phyloP scores from a whole-genome alignment of 108 stramenopile species.

The Epithemia pelagica region DNA sequence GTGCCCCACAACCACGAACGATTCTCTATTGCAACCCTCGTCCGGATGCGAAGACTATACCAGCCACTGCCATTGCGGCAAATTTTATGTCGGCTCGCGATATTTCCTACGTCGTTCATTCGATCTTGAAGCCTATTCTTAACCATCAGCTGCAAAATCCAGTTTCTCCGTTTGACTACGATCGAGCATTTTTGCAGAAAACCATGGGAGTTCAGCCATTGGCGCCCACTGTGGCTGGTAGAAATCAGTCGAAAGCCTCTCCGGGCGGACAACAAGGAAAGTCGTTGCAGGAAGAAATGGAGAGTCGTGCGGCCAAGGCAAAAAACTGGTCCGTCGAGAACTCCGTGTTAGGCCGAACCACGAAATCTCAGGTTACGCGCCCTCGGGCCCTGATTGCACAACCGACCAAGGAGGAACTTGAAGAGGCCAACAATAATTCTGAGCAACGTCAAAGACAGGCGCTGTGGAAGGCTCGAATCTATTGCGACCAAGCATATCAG shows the following conservation, averaged over 20 bases:
- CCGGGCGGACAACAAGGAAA: constrained; percentile 26
- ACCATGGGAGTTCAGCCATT: constrained; percentile 21
- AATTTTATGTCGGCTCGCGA: constrained; percentile 61
- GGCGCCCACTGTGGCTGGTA: constrained; percentile 9
- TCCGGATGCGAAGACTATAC: constrained; percentile 59
- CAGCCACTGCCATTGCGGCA: constrained; percentile 39
- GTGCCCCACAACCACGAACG: neutral
- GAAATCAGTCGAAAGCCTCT: constrained; percentile 15
- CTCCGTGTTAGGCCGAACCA: constrained; percentile 51
- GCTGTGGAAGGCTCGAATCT: constrained; percentile 77
- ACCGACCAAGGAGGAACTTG: constrained; percentile 24
- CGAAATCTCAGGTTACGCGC: constrained; percentile 62
- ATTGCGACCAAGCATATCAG: constrained; percentile 74
- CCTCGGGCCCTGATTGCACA: constrained; percentile 76
- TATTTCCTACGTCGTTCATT: constrained; percentile 62
- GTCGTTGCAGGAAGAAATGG: constrained; percentile 43
- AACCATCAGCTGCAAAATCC: constrained; percentile 14
- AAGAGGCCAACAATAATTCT: constrained; percentile 13
- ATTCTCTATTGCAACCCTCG: constrained; percentile 46
- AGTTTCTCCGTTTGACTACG: constrained; percentile 37
- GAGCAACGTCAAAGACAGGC: constrained; percentile 43
- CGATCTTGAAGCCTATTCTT: constrained; percentile 60
- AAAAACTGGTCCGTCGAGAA: constrained; percentile 66
- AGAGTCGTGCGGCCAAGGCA: constrained; percentile 46
- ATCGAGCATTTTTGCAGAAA: constrained; percentile 30